These are phyloP conservation scores for Ormosia semicastrata DNA, from an alignment of 306 rosid species.

Conservation along the genomic window DNA sequence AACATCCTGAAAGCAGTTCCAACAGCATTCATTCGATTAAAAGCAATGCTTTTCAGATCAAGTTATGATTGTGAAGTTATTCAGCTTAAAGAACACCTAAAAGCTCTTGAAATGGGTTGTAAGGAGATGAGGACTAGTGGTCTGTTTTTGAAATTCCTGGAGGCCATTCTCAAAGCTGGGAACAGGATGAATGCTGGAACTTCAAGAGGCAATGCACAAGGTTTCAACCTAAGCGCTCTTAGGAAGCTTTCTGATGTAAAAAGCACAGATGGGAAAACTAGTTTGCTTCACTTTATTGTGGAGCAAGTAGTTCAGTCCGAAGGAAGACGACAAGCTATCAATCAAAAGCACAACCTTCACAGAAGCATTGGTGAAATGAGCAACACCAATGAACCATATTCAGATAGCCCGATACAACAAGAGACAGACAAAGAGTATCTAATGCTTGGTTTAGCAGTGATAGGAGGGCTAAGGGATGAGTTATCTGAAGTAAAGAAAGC, in stretches of 20 bases:
- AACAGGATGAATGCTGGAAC: slow-evolving; percentile 92
- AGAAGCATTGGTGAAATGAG: slow-evolving; percentile 7
- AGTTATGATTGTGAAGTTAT: slow-evolving; percentile 58
- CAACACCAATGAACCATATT: slow-evolving; percentile 9
- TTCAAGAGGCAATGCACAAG: slow-evolving; percentile 78
- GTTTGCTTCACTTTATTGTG: slow-evolving; percentile 73
- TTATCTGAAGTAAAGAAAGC: slow-evolving; percentile 68
- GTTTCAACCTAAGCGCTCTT: slow-evolving; percentile 77
- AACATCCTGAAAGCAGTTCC: slow-evolving; percentile 69
- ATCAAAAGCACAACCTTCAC: slow-evolving; percentile 23
- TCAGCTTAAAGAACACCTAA: slow-evolving; percentile 56
- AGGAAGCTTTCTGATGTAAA: slow-evolving; percentile 70
- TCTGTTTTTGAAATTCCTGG: slow-evolving; percentile 70
- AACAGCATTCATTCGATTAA: slow-evolving; percentile 59
- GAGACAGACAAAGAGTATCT: slow-evolving; percentile 47
- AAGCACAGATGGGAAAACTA: slow-evolving; percentile 77
- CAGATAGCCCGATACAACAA: neutral
- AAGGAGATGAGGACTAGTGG: slow-evolving; percentile 60
- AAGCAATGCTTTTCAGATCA: slow-evolving; percentile 74
- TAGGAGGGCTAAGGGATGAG: slow-evolving; percentile 56
- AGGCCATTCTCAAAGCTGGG: slow-evolving; percentile 89
- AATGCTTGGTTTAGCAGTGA: slow-evolving; percentile 44
- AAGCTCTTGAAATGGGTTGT: slow-evolving; percentile 64
- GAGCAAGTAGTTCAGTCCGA: slow-evolving; percentile 79
- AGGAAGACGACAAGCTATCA: slow-evolving; percentile 42